These are phyloP conservation scores for Xerocomus spinulosus DNA, from an alignment of 768 basidiomycete species.

Conservation along the genomic window DNA sequence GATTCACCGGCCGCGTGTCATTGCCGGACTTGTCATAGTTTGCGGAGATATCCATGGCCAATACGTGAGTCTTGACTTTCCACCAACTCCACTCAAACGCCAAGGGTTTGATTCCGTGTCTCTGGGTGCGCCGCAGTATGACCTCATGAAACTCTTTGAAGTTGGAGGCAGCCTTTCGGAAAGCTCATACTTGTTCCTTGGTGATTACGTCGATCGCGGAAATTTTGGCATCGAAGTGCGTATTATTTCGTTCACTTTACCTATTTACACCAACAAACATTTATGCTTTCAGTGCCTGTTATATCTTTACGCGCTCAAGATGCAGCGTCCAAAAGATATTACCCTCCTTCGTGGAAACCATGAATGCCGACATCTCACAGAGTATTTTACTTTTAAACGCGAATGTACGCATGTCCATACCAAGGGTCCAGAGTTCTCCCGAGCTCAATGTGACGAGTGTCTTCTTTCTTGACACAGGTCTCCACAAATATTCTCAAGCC, in stretches of 20 bases:
- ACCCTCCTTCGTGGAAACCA: conserved; percentile 91
- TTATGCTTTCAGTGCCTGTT: conserved; percentile 62
- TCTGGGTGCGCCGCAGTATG: conserved; percentile 58
- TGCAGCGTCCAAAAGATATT: conserved; percentile 80
- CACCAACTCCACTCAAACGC: conserved; percentile 77
- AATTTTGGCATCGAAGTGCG: conserved; percentile 80
- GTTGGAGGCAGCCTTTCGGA: conserved; percentile 84
- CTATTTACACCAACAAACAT: not conserved
- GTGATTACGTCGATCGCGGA: conserved; percentile 96
- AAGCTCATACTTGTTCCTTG: conserved; percentile 87
- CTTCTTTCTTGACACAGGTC: conserved; percentile 18
- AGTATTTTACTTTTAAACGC: conserved; percentile 97
- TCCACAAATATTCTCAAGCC: conserved; percentile 28
- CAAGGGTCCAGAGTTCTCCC: conserved; percentile 1
- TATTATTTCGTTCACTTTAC: not conserved
- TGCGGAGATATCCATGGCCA: conserved; percentile 98
- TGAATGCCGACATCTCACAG: conserved; percentile 94
- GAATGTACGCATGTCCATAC: conserved; percentile 63
- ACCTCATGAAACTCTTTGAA: conserved; percentile 97
- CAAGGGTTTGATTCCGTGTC: not conserved
- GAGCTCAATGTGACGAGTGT: conserved; percentile 5
- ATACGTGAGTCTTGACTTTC: conserved; percentile 75
- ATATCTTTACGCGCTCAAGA: conserved; percentile 90
- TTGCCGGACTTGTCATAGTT: conserved; percentile 43
- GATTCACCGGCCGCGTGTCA: conserved; percentile 8